Evolutionary conservation across 768 basidiomycete species (phyloP), one percentile per base, ranked within the genome.

Genomic region (Mycena metata): DNA sequence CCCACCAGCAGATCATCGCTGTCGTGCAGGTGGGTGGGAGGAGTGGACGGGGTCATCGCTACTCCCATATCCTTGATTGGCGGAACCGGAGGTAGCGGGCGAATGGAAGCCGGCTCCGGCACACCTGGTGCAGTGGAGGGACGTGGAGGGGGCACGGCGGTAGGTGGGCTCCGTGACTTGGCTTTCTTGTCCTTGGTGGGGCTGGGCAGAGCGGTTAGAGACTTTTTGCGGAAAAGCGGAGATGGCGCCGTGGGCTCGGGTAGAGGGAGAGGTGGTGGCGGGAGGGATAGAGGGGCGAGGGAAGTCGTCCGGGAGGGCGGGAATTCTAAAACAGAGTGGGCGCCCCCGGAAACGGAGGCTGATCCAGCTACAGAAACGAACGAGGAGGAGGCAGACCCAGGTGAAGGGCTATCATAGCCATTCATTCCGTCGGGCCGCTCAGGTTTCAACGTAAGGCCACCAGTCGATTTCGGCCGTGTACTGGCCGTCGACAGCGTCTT

Each of bases 101-200:
- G 75, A 2, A 74, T 36, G 2, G 73, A 67, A 23, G 75, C 13
- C 33, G 33, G 24, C 17, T 62, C 60, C 30, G 56, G 45, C 15
- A 55, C 45, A n/a, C 79, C 76, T 52, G 83, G 39, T 39, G 39
- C 81, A 13, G 85, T 85, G 17, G 83, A 78, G 33, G 85, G 83
- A 23, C 85, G 79, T 15, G 68, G 60, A 8, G 72, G 62, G 0
- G 75, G 57, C 15, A 57, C 52, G 12, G 46, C 70, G 47, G 72
- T 64, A 75, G 66, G 74, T 41, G 66, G 49, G 60, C 69, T 66
- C 52, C 47, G 72, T 69, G 65, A 67, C 75, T 66, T 74, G 71
- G 54, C 47, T 62, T 61, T 66, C 64, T 59, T 63, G 21, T 61
- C 55, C 54, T 64, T 68, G 43, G 58, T 68, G 43, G 58, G 66